Percentiles rank a stretch among this genome's conserved stretches.
These are phyloP conservation scores for Salix brachista DNA, from an alignment of 345 rosid genomes.

Conservation along the genomic window DNA sequence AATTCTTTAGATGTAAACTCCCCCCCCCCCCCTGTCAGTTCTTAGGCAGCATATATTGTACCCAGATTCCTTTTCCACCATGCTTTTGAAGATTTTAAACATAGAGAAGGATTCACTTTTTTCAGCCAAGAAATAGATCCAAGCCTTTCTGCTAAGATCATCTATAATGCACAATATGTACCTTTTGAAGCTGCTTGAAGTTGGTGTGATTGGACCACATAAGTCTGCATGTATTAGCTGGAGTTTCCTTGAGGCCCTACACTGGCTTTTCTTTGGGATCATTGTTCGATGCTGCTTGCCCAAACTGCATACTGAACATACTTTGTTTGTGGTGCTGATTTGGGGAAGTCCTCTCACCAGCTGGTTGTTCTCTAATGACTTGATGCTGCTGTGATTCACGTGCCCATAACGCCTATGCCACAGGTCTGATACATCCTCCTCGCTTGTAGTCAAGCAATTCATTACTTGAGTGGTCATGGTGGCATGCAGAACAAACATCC, in stretches of 20 bases:
- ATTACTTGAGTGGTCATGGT: fast-evolving
- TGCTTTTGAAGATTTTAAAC: background rate
- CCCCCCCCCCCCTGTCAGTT: background rate
- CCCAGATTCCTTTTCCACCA: background rate
- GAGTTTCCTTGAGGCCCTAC: background rate
- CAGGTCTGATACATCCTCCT: fast-evolving
- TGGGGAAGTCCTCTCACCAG: too few species aligned
- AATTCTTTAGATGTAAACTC: background rate
- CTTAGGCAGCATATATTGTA: background rate
- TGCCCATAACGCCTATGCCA: background rate
- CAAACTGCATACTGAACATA: too few species aligned
- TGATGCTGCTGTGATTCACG: background rate
- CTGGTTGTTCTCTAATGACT: too few species aligned
- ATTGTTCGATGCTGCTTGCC: too few species aligned
- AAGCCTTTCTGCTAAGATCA: background rate
- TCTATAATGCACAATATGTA: background rate
- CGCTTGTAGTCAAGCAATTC: background rate
- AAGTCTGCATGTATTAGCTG: background rate
- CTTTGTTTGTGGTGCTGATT: too few species aligned
- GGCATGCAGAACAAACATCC: background rate
- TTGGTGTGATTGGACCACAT: background rate
- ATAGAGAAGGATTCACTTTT: background rate
- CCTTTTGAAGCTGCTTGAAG: background rate
- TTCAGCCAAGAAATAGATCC: background rate
- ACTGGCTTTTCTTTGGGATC: background rate